Percentiles rank a stretch among this genome's conserved stretches.
These are phyloP conservation scores for Aspergillus saccharolyticus DNA, from an alignment of 495 filamentous ascomycete genomes.

Conservation along the genomic window DNA sequence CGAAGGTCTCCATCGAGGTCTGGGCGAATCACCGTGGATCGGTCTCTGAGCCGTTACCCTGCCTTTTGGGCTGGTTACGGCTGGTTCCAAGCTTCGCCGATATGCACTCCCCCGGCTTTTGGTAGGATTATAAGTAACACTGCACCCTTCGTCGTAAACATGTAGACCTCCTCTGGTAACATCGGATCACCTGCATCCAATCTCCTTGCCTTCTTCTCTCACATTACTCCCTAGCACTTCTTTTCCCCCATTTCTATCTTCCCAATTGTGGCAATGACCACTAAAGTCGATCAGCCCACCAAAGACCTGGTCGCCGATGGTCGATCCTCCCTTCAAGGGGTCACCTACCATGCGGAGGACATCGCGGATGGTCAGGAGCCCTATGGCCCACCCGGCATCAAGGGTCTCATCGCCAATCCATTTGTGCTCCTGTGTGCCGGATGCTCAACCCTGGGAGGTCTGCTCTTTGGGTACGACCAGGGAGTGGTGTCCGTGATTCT, in stretches of 20 bases:
- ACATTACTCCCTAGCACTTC: neutral
- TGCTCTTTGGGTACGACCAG: slow-evolving; percentile 56
- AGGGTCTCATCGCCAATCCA: slow-evolving; percentile 43
- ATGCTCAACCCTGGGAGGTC: slow-evolving; percentile 51
- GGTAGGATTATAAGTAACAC: neutral
- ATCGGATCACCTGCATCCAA: neutral
- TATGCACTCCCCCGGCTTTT: neutral
- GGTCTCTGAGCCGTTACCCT: slow-evolving; percentile 4
- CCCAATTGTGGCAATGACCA: neutral
- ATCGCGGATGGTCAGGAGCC: slow-evolving; percentile 35
- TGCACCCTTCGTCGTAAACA: neutral
- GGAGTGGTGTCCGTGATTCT: slow-evolving; percentile 53
- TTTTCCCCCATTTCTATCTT: neutral
- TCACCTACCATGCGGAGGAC: slow-evolving; percentile 41
- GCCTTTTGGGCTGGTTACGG: neutral
- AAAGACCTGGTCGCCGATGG: neutral
- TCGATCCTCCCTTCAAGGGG: slow-evolving; percentile 21
- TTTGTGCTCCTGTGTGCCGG: slow-evolving; percentile 51
- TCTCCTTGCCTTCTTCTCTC: neutral
- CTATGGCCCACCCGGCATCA: slow-evolving; percentile 44
- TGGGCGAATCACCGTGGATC: slow-evolving; percentile 6
- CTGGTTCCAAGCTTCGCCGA: neutral
- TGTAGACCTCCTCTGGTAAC: neutral
- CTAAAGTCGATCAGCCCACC: neutral
- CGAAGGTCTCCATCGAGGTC: neutral